These are phyloP conservation scores for Selenicereus undatus DNA, from an alignment of 148 eudicot species.

Conservation along the genomic window DNA sequence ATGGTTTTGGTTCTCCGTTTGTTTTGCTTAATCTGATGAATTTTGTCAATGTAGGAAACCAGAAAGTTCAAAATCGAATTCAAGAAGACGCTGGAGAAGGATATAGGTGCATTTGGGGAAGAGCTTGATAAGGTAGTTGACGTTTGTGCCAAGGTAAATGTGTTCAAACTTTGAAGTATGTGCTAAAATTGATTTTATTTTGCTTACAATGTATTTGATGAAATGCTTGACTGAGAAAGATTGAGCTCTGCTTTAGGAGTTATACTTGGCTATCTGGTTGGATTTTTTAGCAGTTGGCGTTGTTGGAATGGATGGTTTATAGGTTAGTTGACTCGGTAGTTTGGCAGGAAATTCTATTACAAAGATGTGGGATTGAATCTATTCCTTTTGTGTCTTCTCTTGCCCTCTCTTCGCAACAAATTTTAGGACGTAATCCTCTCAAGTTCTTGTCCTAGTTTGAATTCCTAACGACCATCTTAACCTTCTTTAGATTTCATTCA, in stretches of 20 bases:
- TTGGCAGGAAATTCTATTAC: conserved; percentile 21
- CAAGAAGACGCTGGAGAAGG: conserved; percentile 26
- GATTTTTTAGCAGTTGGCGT: background rate
- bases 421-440: too few species aligned
- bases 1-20: background rate
- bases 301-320: background rate
- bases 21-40: background rate
- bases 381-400: too few species aligned
- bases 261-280: too few species aligned
- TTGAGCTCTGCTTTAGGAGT: too few species aligned
- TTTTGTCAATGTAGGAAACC: conserved; percentile 37
- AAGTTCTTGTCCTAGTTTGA: background rate
- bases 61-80: conserved; percentile 48
- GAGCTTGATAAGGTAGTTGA: conserved; percentile 38
- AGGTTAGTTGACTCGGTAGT: background rate
- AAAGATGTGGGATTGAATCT: too few species aligned
- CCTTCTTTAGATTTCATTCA: background rate
- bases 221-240: conserved; percentile 22
- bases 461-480: background rate
- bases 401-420: too few species aligned
- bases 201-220: conserved; percentile 31
- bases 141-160: conserved; percentile 50
- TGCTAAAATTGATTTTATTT: background rate
- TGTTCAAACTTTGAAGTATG: background rate
- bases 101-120: conserved; percentile 28